Base-by-base conservation (phyloP, 2,329 filamentous ascomycete genomes). In the Ceratocystis diversiconidia region DNA sequence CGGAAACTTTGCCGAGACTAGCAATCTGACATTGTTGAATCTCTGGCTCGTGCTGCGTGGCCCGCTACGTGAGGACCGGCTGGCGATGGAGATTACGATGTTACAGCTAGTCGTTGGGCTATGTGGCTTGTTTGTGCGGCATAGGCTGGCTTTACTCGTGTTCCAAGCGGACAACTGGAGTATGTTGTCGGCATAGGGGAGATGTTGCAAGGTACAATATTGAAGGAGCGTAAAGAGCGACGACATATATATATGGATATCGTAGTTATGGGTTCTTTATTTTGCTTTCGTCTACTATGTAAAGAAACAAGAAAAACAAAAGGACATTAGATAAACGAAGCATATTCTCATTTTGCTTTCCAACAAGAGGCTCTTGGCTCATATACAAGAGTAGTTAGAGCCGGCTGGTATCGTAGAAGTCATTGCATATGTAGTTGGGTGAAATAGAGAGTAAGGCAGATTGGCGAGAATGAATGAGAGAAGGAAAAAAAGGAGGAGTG, bases 11-110 rank as follows among this genome's bases (percentile, higher is more conserved):
- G 78, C 84, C 28, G 88, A 94, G 75, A 92, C 86, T 22, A 90
- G 85, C 69, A 99, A 99, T 75, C 82, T 99, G 69, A 99, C 94
- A 7, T 82, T 99, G 61, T 80, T 99, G 70, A 99, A 99, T 73
- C 81, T 99, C 65, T 99, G 92, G 92, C 79, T 99, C 68, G 89
- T 97, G 63, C 95, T 91, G 89, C 87, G 92, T 73, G 94, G 94
- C 0, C 92, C 94, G 2, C 83, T 95, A 80, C 83, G 89, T 68
- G 94, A 99, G 74, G 89, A 96, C 75, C 81, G 84, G 59, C 79
- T 99, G 64, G 89, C 90, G 30, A 78, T 85, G 72, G 90, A 94
- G 74, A 81, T 99, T 68, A 82, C 94, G 59, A 76, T 77, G n/a
- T 82, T 96, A 75, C 94, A 99, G 79, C 78, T 84, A 17, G 75